phyloP scores from a whole-genome alignment of 371 early-diverging fungal genomes.

The Batrachochytrium dendrobatidis region DNA sequence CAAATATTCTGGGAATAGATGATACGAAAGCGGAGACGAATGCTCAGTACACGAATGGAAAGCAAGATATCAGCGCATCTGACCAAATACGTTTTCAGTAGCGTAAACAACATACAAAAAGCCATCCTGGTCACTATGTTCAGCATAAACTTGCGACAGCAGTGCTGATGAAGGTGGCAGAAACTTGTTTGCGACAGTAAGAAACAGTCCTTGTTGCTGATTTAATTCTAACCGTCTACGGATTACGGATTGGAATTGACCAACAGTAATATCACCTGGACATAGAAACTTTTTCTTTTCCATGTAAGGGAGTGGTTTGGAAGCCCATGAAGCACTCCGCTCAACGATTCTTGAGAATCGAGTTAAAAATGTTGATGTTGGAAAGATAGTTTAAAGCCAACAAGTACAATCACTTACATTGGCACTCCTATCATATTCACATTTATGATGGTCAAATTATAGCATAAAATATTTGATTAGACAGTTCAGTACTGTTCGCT shows the following conservation, averaged over 20 bases:
- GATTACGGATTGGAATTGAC: conserved; percentile 87
- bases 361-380: background rate
- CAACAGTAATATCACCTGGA: conserved; percentile 86
- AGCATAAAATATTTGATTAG: background rate
- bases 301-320: conserved; percentile 6
- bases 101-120: conserved; percentile 57
- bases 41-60: background rate
- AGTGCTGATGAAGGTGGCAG: conserved; percentile 66
- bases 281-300: conserved; percentile 16
- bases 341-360: conserved; percentile 6
- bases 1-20: too few species aligned
- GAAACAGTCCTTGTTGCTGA: conserved; percentile 59
- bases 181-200: conserved; percentile 62
- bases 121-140: conserved; percentile 87
- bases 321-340: conserved; percentile 1
- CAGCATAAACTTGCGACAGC: conserved; percentile 76
- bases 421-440: background rate
- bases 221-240: conserved; percentile 84
- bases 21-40: background rate
- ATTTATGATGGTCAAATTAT: background rate
- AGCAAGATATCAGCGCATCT: background rate
- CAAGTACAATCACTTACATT: background rate
- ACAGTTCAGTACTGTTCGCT: background rate
- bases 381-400: background rate
- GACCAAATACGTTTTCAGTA: conserved; percentile 8